Base-by-base conservation (phyloP, 169 alveolate genomes). In the Eimeria maxima region DNA sequence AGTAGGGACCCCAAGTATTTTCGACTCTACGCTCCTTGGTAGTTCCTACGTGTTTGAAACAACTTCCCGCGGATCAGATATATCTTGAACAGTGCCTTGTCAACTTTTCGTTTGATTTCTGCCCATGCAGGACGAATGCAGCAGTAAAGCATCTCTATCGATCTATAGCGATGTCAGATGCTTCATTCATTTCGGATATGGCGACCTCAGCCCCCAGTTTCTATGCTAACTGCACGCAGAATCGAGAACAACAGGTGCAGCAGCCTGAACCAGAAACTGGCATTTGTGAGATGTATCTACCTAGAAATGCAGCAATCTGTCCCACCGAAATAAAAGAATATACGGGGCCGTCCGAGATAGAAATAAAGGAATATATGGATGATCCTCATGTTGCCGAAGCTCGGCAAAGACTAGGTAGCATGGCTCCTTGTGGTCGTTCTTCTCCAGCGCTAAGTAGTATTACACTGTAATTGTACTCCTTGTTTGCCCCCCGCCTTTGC, bases 301-400 rank as follows among this genome's bases (percentile, higher is more conserved):
- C 80, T 5, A 11, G 22, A 69, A 69, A 29, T 33, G 80, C 44
- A 69, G 24, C 47, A 69, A 8, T 14, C n/a, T 29, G 50, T 29
- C n/a, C 47, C 10, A 11, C 80, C 18, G 50, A 27, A 27, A n/a
- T 44, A 44, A 29, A 38, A 50, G 29, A 16, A 14, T 50, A 73
- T 38, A 53, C 14, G 13, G 33, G 53, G 53, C 83, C 83, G 14
- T 73, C 83, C 13, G 83, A 73, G 55, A 13, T 20, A 2, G 83
- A 73, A 38, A 73, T 73, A 73, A 73, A 38, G 53, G 53, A 38
- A 5, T 73, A 73, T 38, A 73, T 73, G 83, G 38, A 73, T 55
- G 83, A 38, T 38, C 29, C 50, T 16, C 29, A 73, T 73, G 83
- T 38, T 14, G 53, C 53, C 53, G 29, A 24, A 38, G 83, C 83